phyloP scores from a whole-genome alignment of 768 basidiomycete genomes.

The Chalciporus piperatus region DNA sequence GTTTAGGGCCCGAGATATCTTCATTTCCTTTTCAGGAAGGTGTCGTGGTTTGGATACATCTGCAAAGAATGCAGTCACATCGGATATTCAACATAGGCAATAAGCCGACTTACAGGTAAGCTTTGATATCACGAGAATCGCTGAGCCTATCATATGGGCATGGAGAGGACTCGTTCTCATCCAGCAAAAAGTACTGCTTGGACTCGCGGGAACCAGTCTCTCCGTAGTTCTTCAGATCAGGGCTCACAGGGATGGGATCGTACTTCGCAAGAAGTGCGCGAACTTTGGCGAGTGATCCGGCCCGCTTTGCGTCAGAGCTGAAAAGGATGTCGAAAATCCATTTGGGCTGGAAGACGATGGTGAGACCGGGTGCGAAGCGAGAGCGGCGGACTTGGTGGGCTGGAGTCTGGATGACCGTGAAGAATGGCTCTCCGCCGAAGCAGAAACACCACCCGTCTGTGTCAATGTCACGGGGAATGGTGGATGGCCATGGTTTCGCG shows the following conservation, averaged over 20 bases:
- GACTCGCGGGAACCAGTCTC: slow-evolving; percentile 20
- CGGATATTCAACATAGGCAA: background rate
- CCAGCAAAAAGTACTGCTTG: slow-evolving; percentile 22
- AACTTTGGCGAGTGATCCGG: slow-evolving; percentile 16
- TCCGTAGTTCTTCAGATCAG: slow-evolving; percentile 23
- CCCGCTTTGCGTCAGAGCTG: slow-evolving; percentile 18
- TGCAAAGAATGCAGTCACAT: no score
- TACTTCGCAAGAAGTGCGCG: slow-evolving; percentile 16
- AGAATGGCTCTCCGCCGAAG: slow-evolving; percentile 21
- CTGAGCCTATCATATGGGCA: slow-evolving; percentile 16
- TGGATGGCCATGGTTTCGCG: slow-evolving; percentile 13
- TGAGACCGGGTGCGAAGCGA: slow-evolving; percentile 17
- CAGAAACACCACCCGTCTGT: slow-evolving; percentile 21
- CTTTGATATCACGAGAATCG: slow-evolving; percentile 1
- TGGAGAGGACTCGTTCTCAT: slow-evolving; percentile 18
- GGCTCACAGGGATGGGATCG: slow-evolving; percentile 21
- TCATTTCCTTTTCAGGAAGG: no score
- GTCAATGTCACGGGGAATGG: slow-evolving; percentile 20
- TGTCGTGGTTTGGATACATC: no score
- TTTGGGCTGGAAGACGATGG: slow-evolving; percentile 24
- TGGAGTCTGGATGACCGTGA: slow-evolving; percentile 20
- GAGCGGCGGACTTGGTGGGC: slow-evolving; percentile 24
- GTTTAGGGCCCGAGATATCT: no score
- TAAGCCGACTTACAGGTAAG: background rate
- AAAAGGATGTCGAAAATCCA: slow-evolving; percentile 25